Conservation (phyloP, 2,329 filamentous ascomycete genomes). For the Apiospora kogelbergensis region DNA sequence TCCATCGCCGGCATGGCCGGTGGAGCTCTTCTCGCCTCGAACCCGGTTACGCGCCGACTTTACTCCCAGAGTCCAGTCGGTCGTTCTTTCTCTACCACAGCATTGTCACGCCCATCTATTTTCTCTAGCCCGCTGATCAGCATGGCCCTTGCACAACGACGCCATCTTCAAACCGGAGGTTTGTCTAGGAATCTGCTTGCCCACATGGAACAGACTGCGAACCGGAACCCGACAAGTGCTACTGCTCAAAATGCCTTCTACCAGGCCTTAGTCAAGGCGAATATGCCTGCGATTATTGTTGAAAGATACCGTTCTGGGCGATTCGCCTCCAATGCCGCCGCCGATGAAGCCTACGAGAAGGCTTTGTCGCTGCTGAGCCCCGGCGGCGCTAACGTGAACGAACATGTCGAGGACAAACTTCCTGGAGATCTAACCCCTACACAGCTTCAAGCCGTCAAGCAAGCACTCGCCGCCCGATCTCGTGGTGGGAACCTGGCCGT, state of each 20-base stretch:
- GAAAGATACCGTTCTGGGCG: conserved; percentile 85
- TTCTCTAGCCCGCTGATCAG: not conserved
- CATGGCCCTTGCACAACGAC: not conserved
- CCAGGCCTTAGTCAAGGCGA: conserved; percentile 82
- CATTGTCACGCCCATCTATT: not conserved
- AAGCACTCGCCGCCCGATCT: conserved; percentile 74
- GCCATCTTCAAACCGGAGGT: conserved; percentile 43
- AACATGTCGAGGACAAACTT: conserved; percentile 15
- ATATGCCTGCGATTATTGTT: conserved; percentile 90
- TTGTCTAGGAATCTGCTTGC: conserved; percentile 69
- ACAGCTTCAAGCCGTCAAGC: conserved; percentile 75
- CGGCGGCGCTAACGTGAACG: conserved; percentile 31
- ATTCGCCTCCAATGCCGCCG: conserved; percentile 76
- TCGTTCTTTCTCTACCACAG: conserved; percentile 25
- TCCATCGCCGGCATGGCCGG: conserved; percentile 32
- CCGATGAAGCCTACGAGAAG: conserved; percentile 77
- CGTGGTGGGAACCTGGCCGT: conserved; percentile 66
- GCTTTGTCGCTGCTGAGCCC: conserved; percentile 56
- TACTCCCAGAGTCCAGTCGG: conserved; percentile 19
- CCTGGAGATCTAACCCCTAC: conserved; percentile 51
- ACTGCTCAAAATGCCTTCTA: conserved; percentile 94
- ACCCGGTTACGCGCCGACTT: conserved; percentile 27
- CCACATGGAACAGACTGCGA: conserved; percentile 86
- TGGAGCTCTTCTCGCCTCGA: conserved; percentile 28
- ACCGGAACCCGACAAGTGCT: conserved; percentile 85